A percentile compares a stretch with the other conserved stretches of the same genome.
phyloP scores from a whole-genome alignment of 140 eudicot species.

The Ambrosia hybrid region DNA sequence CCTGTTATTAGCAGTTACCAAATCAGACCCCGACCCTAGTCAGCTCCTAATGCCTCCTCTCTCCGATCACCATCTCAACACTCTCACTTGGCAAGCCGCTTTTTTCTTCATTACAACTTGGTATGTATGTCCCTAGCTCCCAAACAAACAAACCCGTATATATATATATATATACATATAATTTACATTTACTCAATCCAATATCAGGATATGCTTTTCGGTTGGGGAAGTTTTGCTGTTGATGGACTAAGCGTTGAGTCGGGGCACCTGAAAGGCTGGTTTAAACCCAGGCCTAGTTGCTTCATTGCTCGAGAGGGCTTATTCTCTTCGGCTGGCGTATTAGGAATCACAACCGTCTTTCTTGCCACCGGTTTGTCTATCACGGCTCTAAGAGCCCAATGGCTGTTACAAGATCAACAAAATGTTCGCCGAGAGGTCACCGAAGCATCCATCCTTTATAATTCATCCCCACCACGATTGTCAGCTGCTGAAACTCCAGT shows the following conservation, averaged over 20 bases:
- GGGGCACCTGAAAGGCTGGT: conserved; percentile 77
- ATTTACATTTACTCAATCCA: no score
- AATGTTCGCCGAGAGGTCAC: conserved; percentile 41
- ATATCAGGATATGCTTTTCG: conserved; percentile 63
- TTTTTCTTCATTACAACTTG: conserved; percentile 88
- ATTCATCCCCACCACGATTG: conserved; percentile 53
- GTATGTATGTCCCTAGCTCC: conserved; percentile 29
- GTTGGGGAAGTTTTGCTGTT: conserved; percentile 69
- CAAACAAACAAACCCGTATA: neutral
- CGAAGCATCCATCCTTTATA: conserved; percentile 42
- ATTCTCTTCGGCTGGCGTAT: conserved; percentile 79
- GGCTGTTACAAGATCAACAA: conserved; percentile 46
- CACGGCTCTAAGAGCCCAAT: conserved; percentile 68
- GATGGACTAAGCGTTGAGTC: conserved; percentile 80
- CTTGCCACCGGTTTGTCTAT: conserved; percentile 71
- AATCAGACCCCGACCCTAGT: conserved; percentile 52
- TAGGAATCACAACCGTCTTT: conserved; percentile 63
- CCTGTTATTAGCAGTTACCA: conserved; percentile 57
- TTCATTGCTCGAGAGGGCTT: conserved; percentile 57
- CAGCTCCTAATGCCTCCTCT: conserved; percentile 34
- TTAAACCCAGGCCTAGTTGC: conserved; percentile 49
- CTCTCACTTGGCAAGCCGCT: conserved; percentile 84
- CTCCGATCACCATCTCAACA: conserved; percentile 41
- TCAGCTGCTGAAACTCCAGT: conserved; percentile 40
- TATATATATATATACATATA: no score